These are phyloP conservation scores for Calocybe cyanea DNA, from an alignment of 768 basidiomycete genomes.

Conservation along the genomic window DNA sequence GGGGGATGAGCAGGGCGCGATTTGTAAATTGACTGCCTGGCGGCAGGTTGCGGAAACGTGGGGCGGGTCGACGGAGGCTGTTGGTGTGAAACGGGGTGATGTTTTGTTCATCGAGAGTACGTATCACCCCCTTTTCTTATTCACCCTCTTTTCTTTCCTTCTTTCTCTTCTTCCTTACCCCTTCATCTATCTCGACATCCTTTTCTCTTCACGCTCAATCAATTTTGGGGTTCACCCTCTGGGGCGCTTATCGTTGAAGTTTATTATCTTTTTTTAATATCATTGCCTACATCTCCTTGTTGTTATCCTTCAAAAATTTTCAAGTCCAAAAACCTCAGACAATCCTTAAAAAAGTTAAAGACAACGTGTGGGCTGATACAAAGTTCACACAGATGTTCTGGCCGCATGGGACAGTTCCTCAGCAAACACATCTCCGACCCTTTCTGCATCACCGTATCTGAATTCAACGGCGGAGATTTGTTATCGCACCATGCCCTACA, in stretches of 20 bases:
- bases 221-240: too few species aligned
- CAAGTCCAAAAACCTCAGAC: too few species aligned
- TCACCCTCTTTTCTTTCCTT: neutral
- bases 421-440: slow-evolving; percentile 35
- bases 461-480: slow-evolving; percentile 65
- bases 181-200: too few species aligned
- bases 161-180: neutral
- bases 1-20: slow-evolving; percentile 65
- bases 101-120: slow-evolving; percentile 66
- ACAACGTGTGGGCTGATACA: too few species aligned
- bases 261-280: too few species aligned
- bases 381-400: slow-evolving; percentile 52
- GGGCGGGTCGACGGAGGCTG: slow-evolving; percentile 42
- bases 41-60: slow-evolving; percentile 70
- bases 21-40: slow-evolving; percentile 78
- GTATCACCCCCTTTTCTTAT: slow-evolving; percentile 19
- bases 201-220: too few species aligned
- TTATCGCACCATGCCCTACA: slow-evolving; percentile 72
- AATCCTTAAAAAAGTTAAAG: too few species aligned
- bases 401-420: slow-evolving; percentile 44
- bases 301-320: too few species aligned
- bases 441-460: slow-evolving; percentile 69
- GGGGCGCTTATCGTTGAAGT: too few species aligned
- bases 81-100: slow-evolving; percentile 64
- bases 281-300: too few species aligned